phyloP scores from a whole-genome alignment of 495 filamentous ascomycete species.

The Sabuloglossum arenarium region DNA sequence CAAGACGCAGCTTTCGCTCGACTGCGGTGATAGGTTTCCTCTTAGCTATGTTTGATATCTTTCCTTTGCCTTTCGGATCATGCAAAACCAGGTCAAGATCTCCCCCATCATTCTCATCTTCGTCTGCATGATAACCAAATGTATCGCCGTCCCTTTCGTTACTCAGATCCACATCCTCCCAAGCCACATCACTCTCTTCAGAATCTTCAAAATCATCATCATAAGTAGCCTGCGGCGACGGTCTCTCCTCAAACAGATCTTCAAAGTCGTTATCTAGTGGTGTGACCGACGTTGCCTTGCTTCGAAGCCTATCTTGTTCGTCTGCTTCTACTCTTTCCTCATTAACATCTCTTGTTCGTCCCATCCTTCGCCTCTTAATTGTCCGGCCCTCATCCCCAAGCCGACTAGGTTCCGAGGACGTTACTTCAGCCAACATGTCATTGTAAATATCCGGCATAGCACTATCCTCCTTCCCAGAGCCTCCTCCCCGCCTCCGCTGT shows the following conservation, averaged over 20 bases:
- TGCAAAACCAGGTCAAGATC: constrained; percentile 38
- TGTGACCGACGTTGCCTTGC: too few relatives aligned
- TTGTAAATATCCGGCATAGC: constrained; percentile 33
- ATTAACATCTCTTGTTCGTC: neutral
- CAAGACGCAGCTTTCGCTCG: constrained; percentile 49
- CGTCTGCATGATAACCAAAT: constrained; percentile 13
- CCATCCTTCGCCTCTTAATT: constrained; percentile 25
- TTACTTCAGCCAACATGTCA: constrained; percentile 43
- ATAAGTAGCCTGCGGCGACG: constrained; percentile 2
- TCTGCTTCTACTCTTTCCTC: neutral
- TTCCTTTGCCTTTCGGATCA: constrained; percentile 18
- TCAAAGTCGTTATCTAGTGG: neutral
- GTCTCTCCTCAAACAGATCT: neutral
- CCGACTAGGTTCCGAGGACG: constrained; percentile 9
- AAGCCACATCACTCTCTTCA: constrained; percentile 42
- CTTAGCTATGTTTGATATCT: constrained; percentile 16
- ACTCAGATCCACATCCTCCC: constrained; percentile 46
- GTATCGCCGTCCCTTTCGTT: constrained; percentile 8
- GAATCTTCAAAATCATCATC: constrained; percentile 18
- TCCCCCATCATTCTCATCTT: constrained; percentile 17
- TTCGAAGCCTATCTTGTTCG: neutral
- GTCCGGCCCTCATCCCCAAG: constrained; percentile 17
- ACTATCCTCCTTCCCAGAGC: constrained; percentile 1
- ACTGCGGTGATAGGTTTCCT: constrained; percentile 42
- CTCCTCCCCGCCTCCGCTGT: neutral